Percentiles rank a stretch among this genome's conserved stretches.
phyloP scores from a whole-genome alignment of 208 protist species.

The Endotrypanum monterogeii region DNA sequence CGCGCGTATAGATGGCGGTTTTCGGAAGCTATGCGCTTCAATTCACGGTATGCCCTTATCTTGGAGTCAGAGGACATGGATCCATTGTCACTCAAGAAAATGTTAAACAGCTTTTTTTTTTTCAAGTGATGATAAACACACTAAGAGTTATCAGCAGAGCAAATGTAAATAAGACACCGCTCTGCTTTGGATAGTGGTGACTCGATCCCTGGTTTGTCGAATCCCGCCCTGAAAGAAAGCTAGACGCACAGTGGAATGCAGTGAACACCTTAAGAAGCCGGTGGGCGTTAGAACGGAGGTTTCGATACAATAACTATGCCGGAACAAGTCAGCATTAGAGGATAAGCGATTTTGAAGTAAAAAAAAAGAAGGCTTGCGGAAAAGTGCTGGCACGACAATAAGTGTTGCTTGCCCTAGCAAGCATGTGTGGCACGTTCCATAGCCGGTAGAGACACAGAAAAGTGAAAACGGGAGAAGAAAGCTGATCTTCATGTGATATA shows the following conservation, averaged over 20 bases:
- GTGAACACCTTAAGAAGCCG: neutral
- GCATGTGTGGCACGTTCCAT: neutral
- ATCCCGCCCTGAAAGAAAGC: too few relatives aligned
- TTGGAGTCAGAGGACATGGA: conserved; percentile 31
- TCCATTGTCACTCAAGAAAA: neutral
- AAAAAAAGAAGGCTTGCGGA: neutral
- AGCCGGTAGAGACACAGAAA: neutral
- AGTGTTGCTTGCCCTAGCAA: neutral
- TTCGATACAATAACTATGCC: too few relatives aligned
- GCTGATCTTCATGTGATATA: neutral
- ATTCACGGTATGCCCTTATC: conserved; percentile 37
- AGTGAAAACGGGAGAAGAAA: conserved; percentile 1
- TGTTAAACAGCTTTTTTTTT: neutral
- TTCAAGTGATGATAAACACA: neutral
- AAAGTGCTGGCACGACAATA: neutral
- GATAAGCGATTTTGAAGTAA: neutral
- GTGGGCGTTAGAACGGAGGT: neutral
- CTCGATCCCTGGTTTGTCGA: neutral
- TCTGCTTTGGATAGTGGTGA: too few relatives aligned
- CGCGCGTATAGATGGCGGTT: conserved; percentile 43
- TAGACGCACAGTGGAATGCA: neutral
- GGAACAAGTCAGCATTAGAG: neutral
- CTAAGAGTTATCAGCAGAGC: neutral
- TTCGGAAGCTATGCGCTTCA: conserved; percentile 45
- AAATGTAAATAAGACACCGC: neutral